phyloP scores from a whole-genome alignment of 2,329 filamentous ascomycete species.

The Diaporthe citri region DNA sequence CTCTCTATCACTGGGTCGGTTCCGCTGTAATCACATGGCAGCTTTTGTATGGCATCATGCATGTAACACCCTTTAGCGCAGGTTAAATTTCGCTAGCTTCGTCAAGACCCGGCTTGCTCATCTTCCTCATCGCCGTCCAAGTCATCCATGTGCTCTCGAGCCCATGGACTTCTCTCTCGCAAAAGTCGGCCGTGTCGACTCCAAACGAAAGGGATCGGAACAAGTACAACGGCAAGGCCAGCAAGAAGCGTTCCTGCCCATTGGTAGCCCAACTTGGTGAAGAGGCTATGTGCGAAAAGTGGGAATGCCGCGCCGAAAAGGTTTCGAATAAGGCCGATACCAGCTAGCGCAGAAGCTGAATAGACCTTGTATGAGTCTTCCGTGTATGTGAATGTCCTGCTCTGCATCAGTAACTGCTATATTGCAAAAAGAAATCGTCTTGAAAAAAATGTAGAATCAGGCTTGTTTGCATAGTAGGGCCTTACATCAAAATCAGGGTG shows the following conservation, averaged over 20 bases:
- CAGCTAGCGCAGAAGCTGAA: constrained; percentile 56
- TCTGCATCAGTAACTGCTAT: not conserved
- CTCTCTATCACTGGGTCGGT: not conserved
- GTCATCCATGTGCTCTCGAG: constrained; percentile 44
- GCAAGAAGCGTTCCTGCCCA: constrained; percentile 53
- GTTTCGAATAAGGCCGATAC: constrained; percentile 54
- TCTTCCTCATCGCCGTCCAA: constrained; percentile 37
- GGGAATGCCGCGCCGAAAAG: constrained; percentile 55
- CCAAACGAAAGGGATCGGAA: constrained; percentile 50
- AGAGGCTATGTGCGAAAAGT: constrained; percentile 52
- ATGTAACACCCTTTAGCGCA: not conserved
- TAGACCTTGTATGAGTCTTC: constrained; percentile 61
- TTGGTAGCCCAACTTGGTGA: constrained; percentile 50
- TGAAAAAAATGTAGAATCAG: not conserved
- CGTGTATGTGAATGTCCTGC: constrained; percentile 58
- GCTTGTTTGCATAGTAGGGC: too few species aligned
- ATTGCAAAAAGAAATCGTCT: not conserved
- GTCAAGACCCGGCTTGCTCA: not conserved
- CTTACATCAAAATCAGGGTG: constrained; percentile 59
- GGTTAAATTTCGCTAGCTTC: accelerated
- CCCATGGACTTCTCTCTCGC: constrained; percentile 46
- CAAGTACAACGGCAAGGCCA: constrained; percentile 50
- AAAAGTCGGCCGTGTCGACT: constrained; percentile 44
- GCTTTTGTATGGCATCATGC: not conserved
- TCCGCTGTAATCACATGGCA: too few species aligned